Conservation (phyloP, 2,329 filamentous ascomycete genomes). For the Acephala macrosclerotiorum region DNA sequence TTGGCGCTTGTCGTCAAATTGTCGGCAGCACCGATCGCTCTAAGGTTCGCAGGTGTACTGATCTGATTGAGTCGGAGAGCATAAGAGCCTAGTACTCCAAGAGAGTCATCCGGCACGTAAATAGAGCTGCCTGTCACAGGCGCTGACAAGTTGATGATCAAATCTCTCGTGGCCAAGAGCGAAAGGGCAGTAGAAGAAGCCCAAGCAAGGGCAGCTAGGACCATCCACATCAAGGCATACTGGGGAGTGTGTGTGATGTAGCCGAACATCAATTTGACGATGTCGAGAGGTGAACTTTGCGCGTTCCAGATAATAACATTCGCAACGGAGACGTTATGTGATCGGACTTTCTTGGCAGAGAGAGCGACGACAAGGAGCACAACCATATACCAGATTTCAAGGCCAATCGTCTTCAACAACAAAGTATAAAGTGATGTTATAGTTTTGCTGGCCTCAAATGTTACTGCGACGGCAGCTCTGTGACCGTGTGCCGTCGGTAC, state of each 20-base stretch:
- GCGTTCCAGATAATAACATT: constrained; percentile 17
- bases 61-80: constrained; percentile 10
- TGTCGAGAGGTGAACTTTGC: constrained; percentile 13
- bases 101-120: background rate
- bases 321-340: constrained; percentile 15
- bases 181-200: constrained; percentile 12
- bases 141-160: constrained; percentile 14
- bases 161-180: background rate
- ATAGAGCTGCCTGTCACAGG: background rate
- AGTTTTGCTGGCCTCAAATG: constrained; percentile 14
- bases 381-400: constrained; percentile 18
- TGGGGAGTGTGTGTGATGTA: constrained; percentile 15
- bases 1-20: background rate
- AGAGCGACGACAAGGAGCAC: constrained; percentile 12
- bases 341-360: constrained; percentile 14
- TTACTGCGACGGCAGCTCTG: constrained; percentile 17
- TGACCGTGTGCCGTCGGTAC: constrained; percentile 14
- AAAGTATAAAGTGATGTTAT: constrained; percentile 19
- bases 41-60: constrained; percentile 11
- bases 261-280: constrained; percentile 17
- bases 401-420: constrained; percentile 16
- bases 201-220: constrained; percentile 16
- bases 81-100: background rate
- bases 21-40: constrained; percentile 13
- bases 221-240: constrained; percentile 18